Evolutionary conservation across 257 asterid genomes (phyloP), one percentile per base, ranked within the genome.

Genomic region (Apocynum venetum): DNA sequence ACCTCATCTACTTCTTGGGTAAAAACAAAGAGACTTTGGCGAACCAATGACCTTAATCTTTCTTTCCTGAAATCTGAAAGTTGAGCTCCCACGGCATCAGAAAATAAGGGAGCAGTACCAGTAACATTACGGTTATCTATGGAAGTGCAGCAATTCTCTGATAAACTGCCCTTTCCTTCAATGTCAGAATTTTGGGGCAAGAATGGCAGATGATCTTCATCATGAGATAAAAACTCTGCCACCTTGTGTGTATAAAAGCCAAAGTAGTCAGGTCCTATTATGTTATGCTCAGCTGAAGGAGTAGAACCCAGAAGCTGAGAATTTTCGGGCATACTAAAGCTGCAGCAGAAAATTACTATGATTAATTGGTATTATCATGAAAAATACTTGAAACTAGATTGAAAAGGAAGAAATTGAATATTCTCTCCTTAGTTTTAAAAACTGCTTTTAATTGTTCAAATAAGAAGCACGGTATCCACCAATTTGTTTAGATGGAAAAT

Each of bases 1-100:
- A 93, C 99, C 95, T 92, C 96, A 43, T 95, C 94, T 73, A 91
- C 88, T 87, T 91, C 99, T 72, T 79, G 77, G 3, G 88, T 68
- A 82, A 95, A 92, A 70, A 86, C 65, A 80, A 68, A 69, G 76
- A 86, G 89, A 81, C 97, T 83, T 77, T 88, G 87, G 74, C 86
- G 84, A 78, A 93, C 89, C 84, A 90, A 59, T 19, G 89, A 79
- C 74, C 79, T 86, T 73, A 93, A 80, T 75, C 89, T 88, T 75
- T 89, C 93, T 78, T 49, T 91, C 79, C 79, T 81, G 60, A 67
- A 78, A 43, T 90, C 94, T 1, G 94, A 82, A 79, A 91, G 83
- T 69, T 70, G 82, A 76, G 90, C 82, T 81, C 96, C 96, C 73
- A 91, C 47, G 72, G 89, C 88, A 81, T 85, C 76, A 77, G 90